Conservation (phyloP, 2,329 filamentous ascomycete genomes). For the Xylariaceae sp. region DNA sequence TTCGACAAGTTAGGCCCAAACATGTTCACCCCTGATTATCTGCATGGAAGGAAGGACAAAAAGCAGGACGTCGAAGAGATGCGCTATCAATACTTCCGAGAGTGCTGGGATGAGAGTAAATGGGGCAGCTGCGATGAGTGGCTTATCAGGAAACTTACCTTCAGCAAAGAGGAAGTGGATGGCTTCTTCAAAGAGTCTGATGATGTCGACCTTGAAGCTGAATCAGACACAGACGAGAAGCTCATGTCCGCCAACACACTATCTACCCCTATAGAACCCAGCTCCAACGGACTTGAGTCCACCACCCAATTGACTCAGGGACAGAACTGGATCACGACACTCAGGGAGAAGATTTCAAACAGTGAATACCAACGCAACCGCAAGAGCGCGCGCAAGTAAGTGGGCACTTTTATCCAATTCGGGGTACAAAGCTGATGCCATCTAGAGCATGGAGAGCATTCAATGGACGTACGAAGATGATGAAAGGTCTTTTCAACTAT, state of each 20-base stretch:
- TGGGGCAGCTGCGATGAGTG: slow-evolving; percentile 41
- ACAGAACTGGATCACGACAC: slow-evolving; percentile 3
- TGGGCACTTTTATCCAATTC: background rate
- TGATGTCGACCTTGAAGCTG: slow-evolving; percentile 5
- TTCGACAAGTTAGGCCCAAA: slow-evolving; percentile 22
- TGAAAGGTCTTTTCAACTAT: slow-evolving; percentile 57
- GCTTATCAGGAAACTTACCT: slow-evolving; percentile 58
- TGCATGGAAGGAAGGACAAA: slow-evolving; percentile 15
- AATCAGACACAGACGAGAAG: slow-evolving; percentile 3
- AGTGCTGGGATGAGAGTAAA: slow-evolving; percentile 25
- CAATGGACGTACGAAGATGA: slow-evolving; percentile 54
- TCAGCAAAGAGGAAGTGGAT: slow-evolving; percentile 54
- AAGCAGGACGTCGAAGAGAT: slow-evolving; percentile 20
- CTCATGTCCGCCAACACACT: background rate
- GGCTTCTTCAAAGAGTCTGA: slow-evolving; percentile 18
- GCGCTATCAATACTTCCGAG: slow-evolving; percentile 29
- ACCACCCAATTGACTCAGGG: background rate
- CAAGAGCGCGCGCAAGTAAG: slow-evolving; percentile 24
- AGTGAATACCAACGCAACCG: slow-evolving; percentile 20
- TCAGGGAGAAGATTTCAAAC: slow-evolving; percentile 9
- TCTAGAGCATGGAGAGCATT: slow-evolving; percentile 56
- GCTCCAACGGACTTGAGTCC: background rate
- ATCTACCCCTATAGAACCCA: slow-evolving; percentile 3
- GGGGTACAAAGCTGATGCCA: slow-evolving; percentile 14
- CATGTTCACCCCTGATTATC: slow-evolving; percentile 23